Evolutionary conservation across 179 eudicot genomes (phyloP), one percentile per base, ranked within the genome.

Genomic region (Camellia oleifera): DNA sequence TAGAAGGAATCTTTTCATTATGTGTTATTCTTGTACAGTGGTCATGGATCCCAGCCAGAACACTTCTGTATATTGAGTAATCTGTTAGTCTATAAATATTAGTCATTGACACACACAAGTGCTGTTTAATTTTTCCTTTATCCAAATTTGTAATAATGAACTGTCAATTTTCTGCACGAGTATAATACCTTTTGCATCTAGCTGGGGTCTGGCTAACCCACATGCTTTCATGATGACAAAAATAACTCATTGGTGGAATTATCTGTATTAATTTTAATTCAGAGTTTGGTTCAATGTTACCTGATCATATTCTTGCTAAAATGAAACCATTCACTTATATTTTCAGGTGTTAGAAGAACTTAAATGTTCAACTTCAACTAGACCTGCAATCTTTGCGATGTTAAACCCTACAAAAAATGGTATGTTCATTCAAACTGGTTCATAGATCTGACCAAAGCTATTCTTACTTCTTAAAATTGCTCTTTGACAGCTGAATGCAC

Each of bases 341-440:
- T 67, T 58, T 72, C 83, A 96, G 98, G 99, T 96, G 69, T 86
- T 94, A 86, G 98, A 94, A 82, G 98, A 98, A 76, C 91, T 96
- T 46, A 96, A 89, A 86, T 83, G 62, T 72, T 92, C 98, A 78
- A 95, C 98, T 72, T 91, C 98, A 9, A 91, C 99, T 12, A 85
- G 93, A 86, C 99, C 99, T 75, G 99, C 98, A 78, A 92, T 95
- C 80, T 95, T 94, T 84, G 92, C 99, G 14, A 94, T 94, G 99
- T 95, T 98, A 72, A 95, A 95, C 85, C 99, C 99, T 44, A 95
- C 99, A 56, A 91, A 84, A 82, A 96, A 91, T 85, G 98, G 99
- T 95, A 80, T 52, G 82, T 13, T 66, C 78, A 10, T 46, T 79
- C 18, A 40, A 61, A 62, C 3, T 12, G 32, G 18, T 81, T 23